Evolutionary conservation across 2,329 filamentous ascomycete species (phyloP).

Genomic region (Aspergillus sp.): DNA sequence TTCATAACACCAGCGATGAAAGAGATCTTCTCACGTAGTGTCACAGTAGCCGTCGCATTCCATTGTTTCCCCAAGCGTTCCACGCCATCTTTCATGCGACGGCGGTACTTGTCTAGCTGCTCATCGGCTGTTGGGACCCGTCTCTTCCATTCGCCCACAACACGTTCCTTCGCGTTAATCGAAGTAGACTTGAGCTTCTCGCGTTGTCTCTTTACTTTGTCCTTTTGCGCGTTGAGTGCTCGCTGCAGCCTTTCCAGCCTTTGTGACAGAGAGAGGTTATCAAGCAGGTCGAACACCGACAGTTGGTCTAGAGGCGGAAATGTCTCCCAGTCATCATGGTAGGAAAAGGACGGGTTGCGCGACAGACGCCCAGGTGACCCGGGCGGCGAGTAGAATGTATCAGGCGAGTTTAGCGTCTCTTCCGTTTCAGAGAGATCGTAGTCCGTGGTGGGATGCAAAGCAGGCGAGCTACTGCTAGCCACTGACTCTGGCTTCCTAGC

Average conservation of each 20-base stretch:
- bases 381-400: constrained; percentile 34
- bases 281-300: constrained; percentile 87
- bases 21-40: constrained; percentile 85
- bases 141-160: constrained; percentile 90
- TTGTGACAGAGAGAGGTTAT: constrained; percentile 86
- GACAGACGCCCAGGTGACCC: constrained; percentile 56
- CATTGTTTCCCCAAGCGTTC: constrained; percentile 81
- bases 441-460: constrained; percentile 26
- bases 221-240: constrained; percentile 76
- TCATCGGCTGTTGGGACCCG: constrained; percentile 85
- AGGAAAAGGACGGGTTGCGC: constrained; percentile 78
- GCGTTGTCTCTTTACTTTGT: constrained; percentile 80
- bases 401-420: constrained; percentile 25
- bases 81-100: constrained; percentile 84
- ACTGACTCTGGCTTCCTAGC: constrained; percentile 26
- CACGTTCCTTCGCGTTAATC: constrained; percentile 77
- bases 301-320: constrained; percentile 87
- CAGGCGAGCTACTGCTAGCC: constrained; percentile 24
- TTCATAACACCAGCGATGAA: constrained; percentile 97
- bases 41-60: constrained; percentile 88
- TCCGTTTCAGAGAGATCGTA: constrained; percentile 34
- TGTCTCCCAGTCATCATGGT: constrained; percentile 83
- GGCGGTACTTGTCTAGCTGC: constrained; percentile 86
- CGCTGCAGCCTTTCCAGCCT: constrained; percentile 88
- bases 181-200: constrained; percentile 77